These are phyloP conservation scores for Botrytis sinoallii DNA, from an alignment of 2,329 filamentous ascomycete species.

Conservation along the genomic window DNA sequence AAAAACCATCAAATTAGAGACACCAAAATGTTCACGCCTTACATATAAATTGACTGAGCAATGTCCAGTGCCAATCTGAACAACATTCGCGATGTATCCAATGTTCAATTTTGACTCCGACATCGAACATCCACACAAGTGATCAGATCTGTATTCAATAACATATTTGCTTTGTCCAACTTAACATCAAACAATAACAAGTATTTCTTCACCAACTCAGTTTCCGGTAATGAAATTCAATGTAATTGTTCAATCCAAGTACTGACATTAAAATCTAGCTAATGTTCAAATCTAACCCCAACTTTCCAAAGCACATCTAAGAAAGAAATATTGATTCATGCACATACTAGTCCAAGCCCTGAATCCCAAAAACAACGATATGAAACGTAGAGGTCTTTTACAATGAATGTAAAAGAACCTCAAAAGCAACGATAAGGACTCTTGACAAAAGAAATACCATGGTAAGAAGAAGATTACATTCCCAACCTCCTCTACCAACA, in stretches of 20 bases:
- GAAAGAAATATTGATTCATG: not conserved
- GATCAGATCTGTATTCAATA: not conserved
- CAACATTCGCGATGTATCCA: not conserved
- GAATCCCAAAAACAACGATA: not conserved
- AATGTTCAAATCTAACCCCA: not conserved
- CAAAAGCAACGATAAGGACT: not conserved
- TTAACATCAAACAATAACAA: accelerated
- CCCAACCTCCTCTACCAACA: not conserved
- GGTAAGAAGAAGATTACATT: not conserved
- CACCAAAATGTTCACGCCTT: not conserved
- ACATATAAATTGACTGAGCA: accelerated
- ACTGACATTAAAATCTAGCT: not conserved
- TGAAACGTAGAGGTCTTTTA: not conserved
- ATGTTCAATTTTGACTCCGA: not conserved
- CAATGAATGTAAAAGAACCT: not conserved
- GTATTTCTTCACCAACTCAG: not conserved
- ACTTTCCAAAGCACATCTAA: not conserved
- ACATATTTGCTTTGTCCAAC: not conserved
- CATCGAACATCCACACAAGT: not conserved
- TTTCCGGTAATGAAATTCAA: no score
- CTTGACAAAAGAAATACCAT: not conserved
- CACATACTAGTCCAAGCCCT: not conserved
- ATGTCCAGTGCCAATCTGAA: not conserved
- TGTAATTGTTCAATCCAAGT: not conserved
- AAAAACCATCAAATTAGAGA: not conserved